These are phyloP conservation scores for Chloranthus sessilifolius DNA, from an alignment of 164 flowering plant species.

Conservation along the genomic window DNA sequence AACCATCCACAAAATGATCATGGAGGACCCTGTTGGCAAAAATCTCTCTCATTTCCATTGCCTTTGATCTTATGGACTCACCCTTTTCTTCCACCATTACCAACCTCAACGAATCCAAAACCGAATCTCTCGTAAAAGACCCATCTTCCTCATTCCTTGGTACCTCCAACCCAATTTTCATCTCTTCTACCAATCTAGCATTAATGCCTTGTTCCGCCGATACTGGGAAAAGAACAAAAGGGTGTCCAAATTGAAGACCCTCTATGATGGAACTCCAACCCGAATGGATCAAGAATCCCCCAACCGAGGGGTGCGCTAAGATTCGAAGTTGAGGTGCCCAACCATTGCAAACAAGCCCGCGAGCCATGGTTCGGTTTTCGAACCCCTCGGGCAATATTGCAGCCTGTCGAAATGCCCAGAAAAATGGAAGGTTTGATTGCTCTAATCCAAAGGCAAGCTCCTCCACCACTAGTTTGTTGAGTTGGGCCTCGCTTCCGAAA, in stretches of 20 bases:
- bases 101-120: slow-evolving; percentile 32
- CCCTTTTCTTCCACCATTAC: slow-evolving; percentile 37
- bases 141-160: slow-evolving; percentile 38
- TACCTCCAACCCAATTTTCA: slow-evolving; percentile 42
- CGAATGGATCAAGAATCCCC: slow-evolving; percentile 58
- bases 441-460: slow-evolving; percentile 58
- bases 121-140: slow-evolving; percentile 35
- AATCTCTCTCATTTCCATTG: slow-evolving; percentile 23
- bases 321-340: slow-evolving; percentile 61
- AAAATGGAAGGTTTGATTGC: slow-evolving; percentile 43
- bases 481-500: slow-evolving; percentile 45
- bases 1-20: slow-evolving; percentile 14
- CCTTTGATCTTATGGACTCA: slow-evolving; percentile 25
- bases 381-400: slow-evolving; percentile 33
- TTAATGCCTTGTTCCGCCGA: slow-evolving; percentile 44
- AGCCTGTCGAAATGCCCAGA: slow-evolving; percentile 38
- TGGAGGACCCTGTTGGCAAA: slow-evolving; percentile 17
- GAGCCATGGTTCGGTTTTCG: slow-evolving; percentile 17
- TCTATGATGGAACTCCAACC: slow-evolving; percentile 64
- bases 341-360: slow-evolving; percentile 31
- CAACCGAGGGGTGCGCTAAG: slow-evolving; percentile 38
- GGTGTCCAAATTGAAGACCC: slow-evolving; percentile 34
- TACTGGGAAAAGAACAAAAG: slow-evolving; percentile 38
- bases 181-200: slow-evolving; percentile 39
- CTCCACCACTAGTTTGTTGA: slow-evolving; percentile 23